Base-by-base conservation (phyloP, 306 rosid species). In the Canavalia ensiformis region DNA sequence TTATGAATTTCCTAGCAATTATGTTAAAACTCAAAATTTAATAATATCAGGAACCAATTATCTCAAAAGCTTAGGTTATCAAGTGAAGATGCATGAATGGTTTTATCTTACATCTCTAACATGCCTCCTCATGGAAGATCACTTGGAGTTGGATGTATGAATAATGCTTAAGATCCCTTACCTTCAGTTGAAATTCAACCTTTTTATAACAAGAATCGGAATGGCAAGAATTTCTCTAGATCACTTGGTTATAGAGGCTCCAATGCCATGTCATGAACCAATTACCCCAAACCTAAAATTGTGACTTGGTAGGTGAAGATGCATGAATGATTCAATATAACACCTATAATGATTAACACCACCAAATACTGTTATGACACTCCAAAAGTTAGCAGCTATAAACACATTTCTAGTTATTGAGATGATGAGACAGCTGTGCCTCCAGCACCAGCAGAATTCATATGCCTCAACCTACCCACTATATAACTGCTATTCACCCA, bases 381-480 rank as follows among this genome's bases (percentile, higher is more conserved):
- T 39, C 29, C 71, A 57, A n/a, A 46, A 54, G 62, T 54, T 65
- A 55, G 52, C 33, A 13, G 39, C 10, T 1, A 8, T 4, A 67
- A 66, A 42, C 34, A 44, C n/a, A 68, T 68, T 68, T 45, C 9
- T 42, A 41, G 71, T 8, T 18, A 65, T 7, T 7, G 34, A 7
- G 50, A 42, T 28, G 18, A 25, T 66, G 35, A 25, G 52, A 42
- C 51, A 4, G 52, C 35, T 6, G n/a, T 18, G 4, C 63, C 46
- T 42, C 5, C 25, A 10, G 47, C 63, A 37, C 4, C 41, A 37
- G 41, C 41, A 2, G 7, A 82, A 67, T 2, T 25, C 54, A 75
- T 50, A 66, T 25, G 50, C 8, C 34, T 74, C 60, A 60, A 75
- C 35, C 65, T 11, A 78, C 58, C 65, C 9, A 76, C 7, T 33